Percentiles rank a stretch among this genome's conserved stretches.
These are phyloP conservation scores for Schizonepeta tenuifolia DNA, from an alignment of 257 asterid genomes.

Conservation along the genomic window DNA sequence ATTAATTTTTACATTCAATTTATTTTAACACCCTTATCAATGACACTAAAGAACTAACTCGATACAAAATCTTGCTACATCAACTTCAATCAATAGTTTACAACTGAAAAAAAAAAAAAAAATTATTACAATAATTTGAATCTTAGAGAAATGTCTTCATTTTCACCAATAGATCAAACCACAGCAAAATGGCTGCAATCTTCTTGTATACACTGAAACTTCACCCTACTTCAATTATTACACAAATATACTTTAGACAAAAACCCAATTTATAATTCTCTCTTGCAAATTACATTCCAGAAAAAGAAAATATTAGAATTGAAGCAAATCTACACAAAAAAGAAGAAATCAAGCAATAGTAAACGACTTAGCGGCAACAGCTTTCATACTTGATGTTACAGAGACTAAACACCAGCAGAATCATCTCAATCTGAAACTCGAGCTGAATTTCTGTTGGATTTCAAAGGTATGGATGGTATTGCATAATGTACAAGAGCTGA, in stretches of 20 bases:
- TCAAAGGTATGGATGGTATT: constrained; percentile 10
- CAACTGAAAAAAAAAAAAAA: not conserved
- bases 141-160: constrained; percentile 16
- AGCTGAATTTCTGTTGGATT: constrained; percentile 33
- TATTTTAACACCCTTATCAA: not conserved
- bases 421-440: constrained; percentile 14
- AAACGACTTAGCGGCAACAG: constrained; percentile 35
- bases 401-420: constrained; percentile 18
- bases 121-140: not conserved
- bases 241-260: constrained; percentile 35
- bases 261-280: constrained; percentile 36
- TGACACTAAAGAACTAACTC: too few species aligned
- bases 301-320: constrained; percentile 18
- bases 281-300: constrained; percentile 40
- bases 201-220: constrained; percentile 32
- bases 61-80: not conserved
- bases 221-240: constrained; percentile 36
- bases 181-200: constrained; percentile 32
- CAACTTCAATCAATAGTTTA: constrained; percentile 22
- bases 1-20: too few species aligned
- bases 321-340: constrained; percentile 48
- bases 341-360: constrained; percentile 45
- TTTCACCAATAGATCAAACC: constrained; percentile 20
- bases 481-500: constrained; percentile 41
- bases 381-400: constrained; percentile 34